Conservation (phyloP, 768 basidiomycete genomes). For the Auriculariales sp. region DNA sequence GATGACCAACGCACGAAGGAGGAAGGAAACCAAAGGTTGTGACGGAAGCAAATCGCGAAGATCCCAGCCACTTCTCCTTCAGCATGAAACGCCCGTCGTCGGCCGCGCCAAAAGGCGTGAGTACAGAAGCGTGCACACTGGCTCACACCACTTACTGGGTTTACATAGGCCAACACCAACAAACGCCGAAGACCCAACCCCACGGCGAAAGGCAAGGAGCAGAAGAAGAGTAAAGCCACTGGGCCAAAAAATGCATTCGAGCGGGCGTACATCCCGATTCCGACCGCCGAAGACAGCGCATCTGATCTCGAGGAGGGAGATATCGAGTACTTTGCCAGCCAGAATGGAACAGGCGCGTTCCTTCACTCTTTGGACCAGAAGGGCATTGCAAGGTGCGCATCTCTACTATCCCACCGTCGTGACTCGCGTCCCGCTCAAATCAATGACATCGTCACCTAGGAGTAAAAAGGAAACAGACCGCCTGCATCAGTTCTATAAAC, state of each 20-base stretch:
- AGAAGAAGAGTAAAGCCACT: too few species aligned
- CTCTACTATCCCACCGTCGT: background rate
- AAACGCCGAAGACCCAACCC: slow-evolving; percentile 13
- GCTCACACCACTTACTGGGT: too few species aligned
- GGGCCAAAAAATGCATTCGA: slow-evolving; percentile 32
- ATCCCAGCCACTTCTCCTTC: too few species aligned
- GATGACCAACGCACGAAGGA: too few species aligned
- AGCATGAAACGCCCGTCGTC: too few species aligned
- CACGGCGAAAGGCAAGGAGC: slow-evolving; percentile 39
- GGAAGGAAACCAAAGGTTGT: too few species aligned
- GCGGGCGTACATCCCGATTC: slow-evolving; percentile 47
- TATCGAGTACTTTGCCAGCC: slow-evolving; percentile 48
- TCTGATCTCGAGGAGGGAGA: slow-evolving; percentile 55
- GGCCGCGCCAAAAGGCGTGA: too few species aligned
- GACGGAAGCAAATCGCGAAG: too few species aligned
- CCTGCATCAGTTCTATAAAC: slow-evolving; percentile 52
- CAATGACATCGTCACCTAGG: slow-evolving; percentile 25
- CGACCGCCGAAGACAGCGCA: slow-evolving; percentile 34
- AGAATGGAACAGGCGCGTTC: slow-evolving; percentile 50
- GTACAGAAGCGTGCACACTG: too few species aligned
- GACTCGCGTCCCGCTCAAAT: slow-evolving; percentile 2
- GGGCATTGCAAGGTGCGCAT: slow-evolving; percentile 62
- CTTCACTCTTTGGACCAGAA: slow-evolving; percentile 56
- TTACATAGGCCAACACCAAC: too few species aligned
- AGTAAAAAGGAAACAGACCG: slow-evolving; percentile 74